Base-by-base conservation (phyloP, 495 filamentous ascomycete species). In the Letharia lupina region DNA sequence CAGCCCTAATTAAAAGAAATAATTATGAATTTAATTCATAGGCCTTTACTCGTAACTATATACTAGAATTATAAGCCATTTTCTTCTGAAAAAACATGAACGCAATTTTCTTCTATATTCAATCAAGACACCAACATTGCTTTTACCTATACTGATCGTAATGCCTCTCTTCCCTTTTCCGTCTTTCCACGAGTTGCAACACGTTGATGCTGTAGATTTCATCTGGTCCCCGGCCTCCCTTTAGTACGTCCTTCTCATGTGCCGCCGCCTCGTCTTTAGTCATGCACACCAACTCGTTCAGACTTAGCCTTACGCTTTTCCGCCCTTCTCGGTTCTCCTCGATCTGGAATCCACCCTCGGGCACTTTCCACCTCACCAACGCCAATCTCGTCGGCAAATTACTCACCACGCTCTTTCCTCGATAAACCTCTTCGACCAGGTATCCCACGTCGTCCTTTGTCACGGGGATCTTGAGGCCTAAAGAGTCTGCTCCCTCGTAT, bases 181-280 rank as follows among this genome's bases (percentile, higher is more conserved):
- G 80, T 64, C 78, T 71, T 69, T 86, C 82, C 35, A 96, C 89
- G 44, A 77, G 75, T 67, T 85, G 80, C 15, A 93, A 71, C 1
- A 88, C 83, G 28, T 82, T 80, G 35, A 70, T 72, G 65, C 86
- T 83, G 72, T 96, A 97, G 47, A 96, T 57, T 11, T 93, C 87
- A 72, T 90, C 87, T 13, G 81, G 81, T 18, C 61, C 78, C 79
- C 87, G 89, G 8, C 78, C 80, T 1, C 82, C 90, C 67, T 81
- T 85, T n/a, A 98, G 74, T 20, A 96, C 84, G 71, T 91, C 84
- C 68, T 85, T 86, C 72, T 93, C 89, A 72, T 98, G 94, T 62
- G 80, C 79, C 15, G 81, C 78, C n/a, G 86, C 88, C 74, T 98
- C 94, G 66, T 98, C 93, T 75, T 94, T 97, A 11, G 95, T 98